These are phyloP conservation scores for Didymella glomerata DNA, from an alignment of 2,329 filamentous ascomycete species.

Conservation along the genomic window DNA sequence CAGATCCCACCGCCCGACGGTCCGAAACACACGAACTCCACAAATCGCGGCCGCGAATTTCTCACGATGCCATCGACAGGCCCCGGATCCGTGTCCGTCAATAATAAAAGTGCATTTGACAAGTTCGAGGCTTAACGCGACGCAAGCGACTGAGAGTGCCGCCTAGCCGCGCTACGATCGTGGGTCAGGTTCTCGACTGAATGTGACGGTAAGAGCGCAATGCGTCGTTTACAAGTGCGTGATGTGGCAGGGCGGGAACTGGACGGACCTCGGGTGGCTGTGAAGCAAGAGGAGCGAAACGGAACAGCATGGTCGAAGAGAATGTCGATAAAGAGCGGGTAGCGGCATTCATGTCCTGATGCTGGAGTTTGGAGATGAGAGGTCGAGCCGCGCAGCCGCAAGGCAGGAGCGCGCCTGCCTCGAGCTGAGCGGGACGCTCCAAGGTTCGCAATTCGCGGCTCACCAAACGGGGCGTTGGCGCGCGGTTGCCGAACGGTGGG, in stretches of 20 bases:
- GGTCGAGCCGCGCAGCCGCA: background rate
- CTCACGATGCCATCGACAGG: slow-evolving; percentile 9
- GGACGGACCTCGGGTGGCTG: slow-evolving; percentile 1
- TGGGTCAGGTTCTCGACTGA: slow-evolving; percentile 5
- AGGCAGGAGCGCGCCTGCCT: slow-evolving; percentile 9
- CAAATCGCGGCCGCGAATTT: slow-evolving; percentile 1
- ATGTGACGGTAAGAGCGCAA: slow-evolving; percentile 1
- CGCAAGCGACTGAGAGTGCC: slow-evolving; percentile 8
- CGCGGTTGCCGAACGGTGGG: slow-evolving; percentile 14
- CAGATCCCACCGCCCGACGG: slow-evolving; percentile 16
- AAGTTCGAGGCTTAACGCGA: slow-evolving; percentile 1
- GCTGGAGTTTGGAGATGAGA: background rate
- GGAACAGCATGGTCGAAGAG: background rate
- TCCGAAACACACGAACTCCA: slow-evolving; percentile 13
- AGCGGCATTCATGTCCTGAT: background rate
- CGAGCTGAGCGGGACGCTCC: slow-evolving; percentile 1
- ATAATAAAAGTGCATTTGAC: slow-evolving; percentile 3
- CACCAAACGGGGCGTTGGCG: background rate
- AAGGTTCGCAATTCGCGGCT: slow-evolving; percentile 8
- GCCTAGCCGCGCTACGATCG: slow-evolving; percentile 12
- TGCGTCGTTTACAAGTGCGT: slow-evolving; percentile 6
- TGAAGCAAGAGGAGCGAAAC: background rate
- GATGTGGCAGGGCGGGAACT: slow-evolving; percentile 2
- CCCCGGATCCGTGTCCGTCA: slow-evolving; percentile 11
- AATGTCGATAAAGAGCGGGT: background rate